Base-by-base conservation (phyloP, 225 moss, liverwort and hornwort species). In the Bryoerythrophyllum caledonicum region DNA sequence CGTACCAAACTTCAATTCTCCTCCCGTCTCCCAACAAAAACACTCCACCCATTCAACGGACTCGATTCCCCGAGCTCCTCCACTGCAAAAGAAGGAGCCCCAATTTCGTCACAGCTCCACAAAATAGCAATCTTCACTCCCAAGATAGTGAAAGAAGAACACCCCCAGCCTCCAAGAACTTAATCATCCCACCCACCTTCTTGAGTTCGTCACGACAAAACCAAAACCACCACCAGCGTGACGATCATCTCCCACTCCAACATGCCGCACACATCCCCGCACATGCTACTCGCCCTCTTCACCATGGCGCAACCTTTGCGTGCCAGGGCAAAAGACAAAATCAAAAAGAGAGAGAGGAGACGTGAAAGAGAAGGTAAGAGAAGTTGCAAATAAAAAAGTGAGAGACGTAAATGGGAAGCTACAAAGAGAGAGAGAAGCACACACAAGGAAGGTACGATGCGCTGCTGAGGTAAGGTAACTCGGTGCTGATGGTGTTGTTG, bases 181-280 rank as follows among this genome's bases (percentile, higher is more conserved):
- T 19, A 49, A 46, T 62, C 62, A 25, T 27, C 66, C 20, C 60
- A 13, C 35, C 21, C 8, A 25, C 64, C 19, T 49, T 64, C 63
- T 34, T 48, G 52, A 76, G 48, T 34, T 68, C 55, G 10, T 53
- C 24, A 63, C 38, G 10, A 46, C 54, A 5, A 20, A 52, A 30
- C 51, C 9, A 34, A 63, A 63, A 34, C 58, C n/a, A 60, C 55
- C 70, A 4, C 44, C 44, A 44, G 12, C 63, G 11, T 21, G 37
- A 63, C 37, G 20, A 72, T 64, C 52, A 12, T 6, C 41, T 27
- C 13, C 8, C 23, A 34, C 7, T 78, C 51, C 70, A 28, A 74
- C 74, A 68, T 60, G 59, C 70, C 78, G 52, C 78, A 78, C 4
- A 82, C 70, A 25, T 78, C 82, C 25, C 82, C 78, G 52, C 74